A percentile compares a stretch with the other conserved stretches of the same genome.
Conservation (phyloP, 192 early-diverging fungal species). For the Coemansia reversa region DNA sequence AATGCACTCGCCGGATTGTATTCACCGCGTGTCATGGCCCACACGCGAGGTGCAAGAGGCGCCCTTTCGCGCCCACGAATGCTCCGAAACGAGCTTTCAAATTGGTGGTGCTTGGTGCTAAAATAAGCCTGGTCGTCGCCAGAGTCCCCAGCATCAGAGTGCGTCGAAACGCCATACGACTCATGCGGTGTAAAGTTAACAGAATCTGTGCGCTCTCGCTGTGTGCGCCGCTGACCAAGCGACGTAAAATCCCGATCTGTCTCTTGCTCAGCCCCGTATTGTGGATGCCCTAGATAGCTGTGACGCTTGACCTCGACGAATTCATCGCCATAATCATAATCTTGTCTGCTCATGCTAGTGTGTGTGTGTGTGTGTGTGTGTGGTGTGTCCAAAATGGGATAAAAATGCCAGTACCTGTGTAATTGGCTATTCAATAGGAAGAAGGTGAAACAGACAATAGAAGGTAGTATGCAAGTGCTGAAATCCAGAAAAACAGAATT, state of each 20-base stretch:
- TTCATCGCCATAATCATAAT: constrained; percentile 43
- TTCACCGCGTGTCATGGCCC: constrained; percentile 26
- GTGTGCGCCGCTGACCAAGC: constrained; percentile 19
- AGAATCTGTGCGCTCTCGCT: constrained; percentile 39
- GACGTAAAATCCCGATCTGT: constrained; percentile 15
- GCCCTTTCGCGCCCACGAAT: constrained; percentile 43
- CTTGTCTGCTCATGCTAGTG: constrained; percentile 22
- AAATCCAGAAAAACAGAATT: background rate
- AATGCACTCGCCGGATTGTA: constrained; percentile 6
- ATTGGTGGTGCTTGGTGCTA: constrained; percentile 41
- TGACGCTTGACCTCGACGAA: constrained; percentile 33
- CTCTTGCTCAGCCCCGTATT: constrained; percentile 20
- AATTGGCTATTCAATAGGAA: background rate
- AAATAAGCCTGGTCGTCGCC: constrained; percentile 34
- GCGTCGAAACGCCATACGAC: constrained; percentile 30
- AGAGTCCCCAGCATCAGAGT: constrained; percentile 40
- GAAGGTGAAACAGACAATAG: no score
- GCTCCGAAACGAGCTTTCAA: constrained; percentile 49
- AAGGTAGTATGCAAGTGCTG: background rate
- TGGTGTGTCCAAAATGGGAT: background rate
- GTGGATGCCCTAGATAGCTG: constrained; percentile 9
- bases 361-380: no score
- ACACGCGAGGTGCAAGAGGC: constrained; percentile 33
- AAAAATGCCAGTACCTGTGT: background rate
- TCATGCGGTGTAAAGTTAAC: constrained; percentile 36